Base-by-base conservation (phyloP, 163 green algal species). In the Trebouxia gelatinosa region DNA sequence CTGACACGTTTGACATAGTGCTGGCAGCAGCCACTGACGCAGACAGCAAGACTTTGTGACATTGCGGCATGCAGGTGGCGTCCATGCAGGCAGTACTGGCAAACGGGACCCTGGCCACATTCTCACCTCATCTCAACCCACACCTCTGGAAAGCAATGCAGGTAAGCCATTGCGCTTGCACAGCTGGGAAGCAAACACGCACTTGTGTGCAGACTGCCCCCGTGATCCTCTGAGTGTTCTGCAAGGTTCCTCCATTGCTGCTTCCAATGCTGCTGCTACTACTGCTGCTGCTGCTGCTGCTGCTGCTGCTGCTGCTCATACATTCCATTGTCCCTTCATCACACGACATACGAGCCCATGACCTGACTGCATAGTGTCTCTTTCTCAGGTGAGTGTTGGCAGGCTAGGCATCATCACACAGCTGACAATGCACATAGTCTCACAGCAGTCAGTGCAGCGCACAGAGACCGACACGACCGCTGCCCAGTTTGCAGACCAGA, bases 381-480 rank as follows among this genome's bases (percentile, higher is more conserved):
- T 48, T 34, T 1, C 26, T 51, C 74, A 84, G 80, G 64, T 80
- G 5, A 79, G 68, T 26, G 86, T 98, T 7, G 94, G 94, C 16
- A 83, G 90, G 51, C 86, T 98, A 58, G 94, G 92, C 6, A 75
- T 97, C 57, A 88, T 97, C 40, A 93, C 86, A 0, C 79, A 90
- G 39, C 48, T 97, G 28, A 93, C 89, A 11, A 64, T 98, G 37
- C 81, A 78, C 19, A 93, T 95, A 57, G 80, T 91, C 17, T 82
- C 80, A 0, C 89, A 97, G 77, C 46, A 81, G 43, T 70, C 82
- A 13, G 87, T 95, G 32, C 70, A 59, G 0, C 78, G 87, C 17
- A 84, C 32, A 1, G 80, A 89, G 38, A 59, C 40, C 23, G 70
- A 87, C 50, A 75, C 88, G 37, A 79, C 43, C 2, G 54, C 62